Conservation (phyloP, 202 grass and related monocot genomes). For the Carex sylvatica region DNA sequence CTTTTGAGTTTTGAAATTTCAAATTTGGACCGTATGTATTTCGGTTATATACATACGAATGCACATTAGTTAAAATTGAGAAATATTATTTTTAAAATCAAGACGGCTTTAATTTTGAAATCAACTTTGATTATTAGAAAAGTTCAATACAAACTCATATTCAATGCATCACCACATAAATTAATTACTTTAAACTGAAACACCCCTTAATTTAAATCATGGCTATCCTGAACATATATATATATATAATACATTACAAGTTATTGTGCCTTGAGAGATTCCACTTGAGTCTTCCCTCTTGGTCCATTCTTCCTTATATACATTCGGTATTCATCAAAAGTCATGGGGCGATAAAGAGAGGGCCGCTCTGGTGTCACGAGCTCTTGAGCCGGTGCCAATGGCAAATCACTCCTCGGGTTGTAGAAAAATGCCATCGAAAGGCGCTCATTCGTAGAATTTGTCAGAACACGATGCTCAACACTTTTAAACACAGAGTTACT, state of each 20-base stretch:
- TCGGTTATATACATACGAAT: no score
- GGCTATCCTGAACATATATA: not conserved
- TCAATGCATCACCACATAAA: no score
- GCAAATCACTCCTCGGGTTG: conserved; percentile 61
- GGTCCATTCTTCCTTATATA: conserved; percentile 64
- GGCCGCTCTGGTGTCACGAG: conserved; percentile 46
- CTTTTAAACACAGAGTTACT: conserved; percentile 69
- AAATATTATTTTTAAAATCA: no score
- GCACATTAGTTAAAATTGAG: no score
- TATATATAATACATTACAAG: not conserved
- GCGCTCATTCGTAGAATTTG: conserved; percentile 54
- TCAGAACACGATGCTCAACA: conserved; percentile 82
- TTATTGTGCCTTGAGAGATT: conserved; percentile 54
- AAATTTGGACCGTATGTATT: no score
- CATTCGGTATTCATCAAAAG: conserved; percentile 64
- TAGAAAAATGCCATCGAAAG: conserved; percentile 86
- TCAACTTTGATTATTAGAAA: no score
- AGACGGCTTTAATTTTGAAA: no score
- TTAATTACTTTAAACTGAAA: not conserved
- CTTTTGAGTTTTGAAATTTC: no score
- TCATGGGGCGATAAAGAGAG: conserved; percentile 66
- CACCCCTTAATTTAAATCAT: not conserved
- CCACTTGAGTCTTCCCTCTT: conserved; percentile 65
- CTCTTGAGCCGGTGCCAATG: conserved; percentile 44
- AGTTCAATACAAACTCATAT: no score